Conservation (phyloP, 129 eudicot species). For the Erigeron canadensis region DNA sequence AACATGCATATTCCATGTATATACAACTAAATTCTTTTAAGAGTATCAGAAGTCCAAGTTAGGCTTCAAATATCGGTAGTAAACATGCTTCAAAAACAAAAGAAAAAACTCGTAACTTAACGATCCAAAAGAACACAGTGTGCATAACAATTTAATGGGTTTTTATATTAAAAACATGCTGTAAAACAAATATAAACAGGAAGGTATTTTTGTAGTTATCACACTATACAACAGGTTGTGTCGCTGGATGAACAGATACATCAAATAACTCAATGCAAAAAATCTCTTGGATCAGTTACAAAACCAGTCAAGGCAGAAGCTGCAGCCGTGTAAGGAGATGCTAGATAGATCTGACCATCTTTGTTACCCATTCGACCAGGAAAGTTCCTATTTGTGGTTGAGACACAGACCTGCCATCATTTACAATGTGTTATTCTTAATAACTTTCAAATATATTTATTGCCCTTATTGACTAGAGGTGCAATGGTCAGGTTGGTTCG, state of each 20-base stretch:
- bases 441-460: neutral
- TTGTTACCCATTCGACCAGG: slow-evolving; percentile 98
- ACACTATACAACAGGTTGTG: slow-evolving; percentile 26
- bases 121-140: slow-evolving; percentile 11
- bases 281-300: slow-evolving; percentile 94
- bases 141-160: slow-evolving; percentile 1
- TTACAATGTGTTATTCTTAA: slow-evolving; percentile 3
- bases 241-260: neutral
- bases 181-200: slow-evolving; percentile 17
- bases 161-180: slow-evolving; percentile 2
- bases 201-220: slow-evolving; percentile 6
- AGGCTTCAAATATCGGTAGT: neutral
- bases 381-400: slow-evolving; percentile 95
- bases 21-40: too few species aligned
- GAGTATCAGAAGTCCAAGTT: neutral
- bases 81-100: neutral
- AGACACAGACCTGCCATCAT: slow-evolving; percentile 85
- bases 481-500: neutral
- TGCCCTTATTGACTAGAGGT: neutral
- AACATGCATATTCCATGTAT: neutral
- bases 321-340: slow-evolving; percentile 97
- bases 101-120: neutral
- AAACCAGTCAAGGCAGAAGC: slow-evolving; percentile 95
- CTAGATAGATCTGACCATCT: slow-evolving; percentile 92
- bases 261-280: slow-evolving; percentile 46